Base-by-base conservation (phyloP, 225 moss, liverwort and hornwort genomes). In the Pleurozium schreberi region DNA sequence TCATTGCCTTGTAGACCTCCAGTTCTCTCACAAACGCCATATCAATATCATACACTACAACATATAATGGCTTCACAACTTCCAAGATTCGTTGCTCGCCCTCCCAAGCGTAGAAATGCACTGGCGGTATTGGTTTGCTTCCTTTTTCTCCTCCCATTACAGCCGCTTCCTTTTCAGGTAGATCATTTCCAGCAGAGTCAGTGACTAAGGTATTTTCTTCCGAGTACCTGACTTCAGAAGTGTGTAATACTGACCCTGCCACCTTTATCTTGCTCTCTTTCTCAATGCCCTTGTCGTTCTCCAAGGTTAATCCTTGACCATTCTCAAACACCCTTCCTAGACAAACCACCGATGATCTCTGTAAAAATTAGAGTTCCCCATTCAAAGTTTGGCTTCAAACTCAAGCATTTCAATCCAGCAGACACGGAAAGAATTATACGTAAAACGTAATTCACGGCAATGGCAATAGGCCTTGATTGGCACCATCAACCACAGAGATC, bases 1-100 rank as follows among this genome's bases (percentile, higher is more conserved):
- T 90, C 86, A 90, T 94, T 68, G 97, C 94, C 93, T 99, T 97
- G 87, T 94, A 97, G 45, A 99, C 93, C 90, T 99, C 99, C 89
- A 99, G 88, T 89, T 99, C 95, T 90, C 99, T 92, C 62, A 99
- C 97, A 87, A 99, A 99, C 75, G 94, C 92, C 96, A 99, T 94
- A 82, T 99, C 96, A 90, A 97, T 95, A 92, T 99, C 99, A 91
- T 97, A 99, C 43, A 97, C 93, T 64, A 99, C 90, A 47, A 99
- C 96, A 89, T 92, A 96, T 68, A 93, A 88, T 78, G 99, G 96
- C 90, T 92, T 95, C 45, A 99, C 91, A 81, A 96, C 82, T 64
- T 99, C 96, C 81, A 99, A 93, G 67, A 99, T 93, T 73, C 97
- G 93, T 88, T 99, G 97, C 86, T 99, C 96, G 90, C 96, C 97